Conservation (phyloP, 2,329 filamentous ascomycete genomes). For the Fusarium compactum region DNA sequence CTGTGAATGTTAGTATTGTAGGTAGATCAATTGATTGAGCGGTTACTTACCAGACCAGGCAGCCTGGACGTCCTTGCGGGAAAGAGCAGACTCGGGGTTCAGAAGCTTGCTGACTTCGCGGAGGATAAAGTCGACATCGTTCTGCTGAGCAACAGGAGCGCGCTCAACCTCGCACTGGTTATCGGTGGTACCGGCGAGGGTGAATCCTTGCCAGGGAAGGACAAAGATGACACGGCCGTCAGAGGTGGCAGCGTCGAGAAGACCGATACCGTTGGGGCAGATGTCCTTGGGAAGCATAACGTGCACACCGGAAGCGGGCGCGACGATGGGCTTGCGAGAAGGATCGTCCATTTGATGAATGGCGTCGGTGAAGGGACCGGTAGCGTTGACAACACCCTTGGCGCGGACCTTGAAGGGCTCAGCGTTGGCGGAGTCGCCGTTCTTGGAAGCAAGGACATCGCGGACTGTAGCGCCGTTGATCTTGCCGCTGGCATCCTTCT, state of each 20-base stretch:
- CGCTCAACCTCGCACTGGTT: conserved; percentile 75
- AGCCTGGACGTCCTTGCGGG: conserved; percentile 80
- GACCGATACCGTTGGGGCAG: conserved; percentile 82
- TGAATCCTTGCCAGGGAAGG: conserved; percentile 87
- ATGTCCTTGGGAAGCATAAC: conserved; percentile 84
- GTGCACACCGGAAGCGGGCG: conserved; percentile 85
- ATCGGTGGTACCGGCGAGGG: conserved; percentile 86
- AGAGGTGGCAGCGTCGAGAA: conserved; percentile 82
- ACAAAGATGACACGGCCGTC: conserved; percentile 92
- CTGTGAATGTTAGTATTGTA: conserved; percentile 47
- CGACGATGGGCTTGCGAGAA: conserved; percentile 76
- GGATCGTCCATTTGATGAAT: conserved; percentile 85
- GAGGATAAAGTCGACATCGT: conserved; percentile 86
- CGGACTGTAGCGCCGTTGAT: conserved; percentile 72
- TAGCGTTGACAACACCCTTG: conserved; percentile 86
- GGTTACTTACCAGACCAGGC: conserved; percentile 77
- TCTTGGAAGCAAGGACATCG: conserved; percentile 71
- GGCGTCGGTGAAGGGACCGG: conserved; percentile 83
- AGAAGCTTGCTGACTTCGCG: conserved; percentile 82
- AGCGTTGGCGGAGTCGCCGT: conserved; percentile 65
- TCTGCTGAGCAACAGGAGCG: conserved; percentile 78
- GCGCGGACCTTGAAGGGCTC: conserved; percentile 76
- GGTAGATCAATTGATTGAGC: accelerated
- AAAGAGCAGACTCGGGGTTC: conserved; percentile 79
- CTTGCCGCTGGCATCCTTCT: conserved; percentile 77